Evolutionary conservation across 371 early-diverging fungal genomes (phyloP).

Genomic region (Mucor racemosus): DNA sequence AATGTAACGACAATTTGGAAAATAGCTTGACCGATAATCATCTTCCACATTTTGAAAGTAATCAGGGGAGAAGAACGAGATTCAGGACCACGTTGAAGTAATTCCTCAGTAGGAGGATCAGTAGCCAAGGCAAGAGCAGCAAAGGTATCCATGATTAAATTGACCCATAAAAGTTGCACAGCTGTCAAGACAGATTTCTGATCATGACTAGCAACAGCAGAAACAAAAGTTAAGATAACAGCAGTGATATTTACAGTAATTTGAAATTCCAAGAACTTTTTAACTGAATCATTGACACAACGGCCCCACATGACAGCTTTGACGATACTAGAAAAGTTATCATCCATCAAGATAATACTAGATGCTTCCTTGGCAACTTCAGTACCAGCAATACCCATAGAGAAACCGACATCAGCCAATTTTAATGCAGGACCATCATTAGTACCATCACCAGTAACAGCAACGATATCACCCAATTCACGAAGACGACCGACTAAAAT

Average conservation of each 20-base stretch:
- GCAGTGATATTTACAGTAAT: slow-evolving; percentile 75
- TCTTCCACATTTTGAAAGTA: slow-evolving; percentile 71
- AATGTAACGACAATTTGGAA: slow-evolving; percentile 62
- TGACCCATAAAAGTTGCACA: slow-evolving; percentile 77
- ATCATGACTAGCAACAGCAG: slow-evolving; percentile 47
- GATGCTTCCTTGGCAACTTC: slow-evolving; percentile 82
- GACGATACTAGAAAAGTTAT: slow-evolving; percentile 76
- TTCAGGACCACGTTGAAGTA: slow-evolving; percentile 65
- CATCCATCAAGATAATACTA: slow-evolving; percentile 75
- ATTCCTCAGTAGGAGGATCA: slow-evolving; percentile 66
- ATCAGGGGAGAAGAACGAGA: slow-evolving; percentile 63
- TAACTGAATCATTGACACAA: slow-evolving; percentile 73
- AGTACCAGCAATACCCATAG: slow-evolving; percentile 80
- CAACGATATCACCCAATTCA: slow-evolving; percentile 69
- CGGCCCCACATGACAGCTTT: slow-evolving; percentile 79
- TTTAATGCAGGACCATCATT: slow-evolving; percentile 78
- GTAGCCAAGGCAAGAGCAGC: slow-evolving; percentile 76
- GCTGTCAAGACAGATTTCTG: slow-evolving; percentile 63
- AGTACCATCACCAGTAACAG: slow-evolving; percentile 83
- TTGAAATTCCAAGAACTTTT: slow-evolving; percentile 80
- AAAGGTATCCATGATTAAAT: slow-evolving; percentile 78
- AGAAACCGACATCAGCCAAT: slow-evolving; percentile 76
- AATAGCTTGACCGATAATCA: slow-evolving; percentile 63
- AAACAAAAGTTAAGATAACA: slow-evolving; percentile 64
- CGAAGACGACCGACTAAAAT: slow-evolving; percentile 67